These are phyloP conservation scores for Blastocystis sp. DNA, from an alignment of 352 stramenopile genomes.

Conservation along the genomic window DNA sequence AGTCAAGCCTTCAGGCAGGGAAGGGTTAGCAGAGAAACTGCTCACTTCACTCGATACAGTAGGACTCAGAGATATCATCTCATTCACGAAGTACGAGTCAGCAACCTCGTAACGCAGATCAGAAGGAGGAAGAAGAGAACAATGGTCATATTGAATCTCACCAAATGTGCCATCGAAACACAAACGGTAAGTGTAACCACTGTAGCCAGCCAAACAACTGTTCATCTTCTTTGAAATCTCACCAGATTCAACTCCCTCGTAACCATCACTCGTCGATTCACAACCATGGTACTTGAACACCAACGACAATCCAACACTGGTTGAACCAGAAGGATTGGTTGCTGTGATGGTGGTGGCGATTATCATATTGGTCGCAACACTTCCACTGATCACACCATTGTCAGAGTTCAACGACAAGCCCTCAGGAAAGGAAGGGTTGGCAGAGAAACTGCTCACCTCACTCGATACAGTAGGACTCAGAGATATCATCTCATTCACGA, in stretches of 20 bases:
- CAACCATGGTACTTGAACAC: neutral
- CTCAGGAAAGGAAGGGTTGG: neutral
- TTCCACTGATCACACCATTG: slow-evolving; percentile 13
- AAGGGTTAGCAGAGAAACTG: neutral
- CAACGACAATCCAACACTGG: neutral
- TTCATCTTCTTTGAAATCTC: neutral
- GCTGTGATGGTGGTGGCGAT: neutral
- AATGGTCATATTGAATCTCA: neutral
- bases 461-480: neutral
- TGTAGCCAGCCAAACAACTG: neutral
- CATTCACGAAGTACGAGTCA: neutral
- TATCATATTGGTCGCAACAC: too few species aligned
- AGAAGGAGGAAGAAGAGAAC: neutral
- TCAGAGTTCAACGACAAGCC: neutral
- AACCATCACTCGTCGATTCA: neutral
- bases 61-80: neutral
- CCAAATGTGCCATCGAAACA: neutral
- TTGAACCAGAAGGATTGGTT: neutral
- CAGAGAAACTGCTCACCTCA: neutral
- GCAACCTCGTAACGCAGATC: neutral
- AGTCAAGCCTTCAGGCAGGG: neutral
- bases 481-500: neutral
- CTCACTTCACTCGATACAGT: neutral
- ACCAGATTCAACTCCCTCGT: neutral
- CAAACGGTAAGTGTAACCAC: neutral